A percentile compares a stretch with the other conserved stretches of the same genome.
Evolutionary conservation across 2,329 filamentous ascomycete species (phyloP).

Genomic region (Xylaria sp.): DNA sequence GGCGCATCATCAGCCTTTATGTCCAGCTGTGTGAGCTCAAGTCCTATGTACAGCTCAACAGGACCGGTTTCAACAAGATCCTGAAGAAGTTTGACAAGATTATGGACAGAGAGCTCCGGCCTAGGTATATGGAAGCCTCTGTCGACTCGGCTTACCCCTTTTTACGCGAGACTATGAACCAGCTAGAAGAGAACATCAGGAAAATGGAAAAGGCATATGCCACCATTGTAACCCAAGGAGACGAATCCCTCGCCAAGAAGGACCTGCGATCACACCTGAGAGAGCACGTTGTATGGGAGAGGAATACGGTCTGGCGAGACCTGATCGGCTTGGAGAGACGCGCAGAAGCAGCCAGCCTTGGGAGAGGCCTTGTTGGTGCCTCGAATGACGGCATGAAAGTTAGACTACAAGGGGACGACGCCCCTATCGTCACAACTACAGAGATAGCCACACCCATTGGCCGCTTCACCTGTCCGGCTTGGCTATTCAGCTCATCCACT

Average conservation of each 20-base stretch:
- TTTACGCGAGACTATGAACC: constrained; percentile 74
- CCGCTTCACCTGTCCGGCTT: constrained; percentile 77
- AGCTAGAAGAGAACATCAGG: constrained; percentile 76
- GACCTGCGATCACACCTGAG: constrained; percentile 90
- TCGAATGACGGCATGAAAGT: constrained; percentile 75
- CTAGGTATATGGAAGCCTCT: constrained; percentile 76
- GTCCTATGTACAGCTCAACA: constrained; percentile 95
- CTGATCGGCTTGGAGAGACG: constrained; percentile 98
- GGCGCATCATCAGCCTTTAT: constrained; percentile 86
- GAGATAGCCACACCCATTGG: constrained; percentile 84
- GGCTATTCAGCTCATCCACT: constrained; percentile 86
- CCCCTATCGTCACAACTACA: constrained; percentile 69
- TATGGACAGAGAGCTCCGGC: constrained; percentile 81
- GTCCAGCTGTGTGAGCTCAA: constrained; percentile 95
- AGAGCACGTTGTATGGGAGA: constrained; percentile 98
- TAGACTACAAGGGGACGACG: constrained; percentile 86
- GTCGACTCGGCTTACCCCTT: constrained; percentile 88
- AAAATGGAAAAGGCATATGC: constrained; percentile 85
- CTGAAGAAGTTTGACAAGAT: constrained; percentile 99
- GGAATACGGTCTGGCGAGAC: constrained; percentile 98
- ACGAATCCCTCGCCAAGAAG: constrained; percentile 79
- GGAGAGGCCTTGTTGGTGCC: constrained; percentile 82
- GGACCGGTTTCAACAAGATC: constrained; percentile 95
- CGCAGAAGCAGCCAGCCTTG: constrained; percentile 92
- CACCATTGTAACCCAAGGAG: constrained; percentile 82